A percentile compares a stretch with the other conserved stretches of the same genome.
Conservation (phyloP, 1,284 basidiomycete genomes). For the Clitocybe nebularis region DNA sequence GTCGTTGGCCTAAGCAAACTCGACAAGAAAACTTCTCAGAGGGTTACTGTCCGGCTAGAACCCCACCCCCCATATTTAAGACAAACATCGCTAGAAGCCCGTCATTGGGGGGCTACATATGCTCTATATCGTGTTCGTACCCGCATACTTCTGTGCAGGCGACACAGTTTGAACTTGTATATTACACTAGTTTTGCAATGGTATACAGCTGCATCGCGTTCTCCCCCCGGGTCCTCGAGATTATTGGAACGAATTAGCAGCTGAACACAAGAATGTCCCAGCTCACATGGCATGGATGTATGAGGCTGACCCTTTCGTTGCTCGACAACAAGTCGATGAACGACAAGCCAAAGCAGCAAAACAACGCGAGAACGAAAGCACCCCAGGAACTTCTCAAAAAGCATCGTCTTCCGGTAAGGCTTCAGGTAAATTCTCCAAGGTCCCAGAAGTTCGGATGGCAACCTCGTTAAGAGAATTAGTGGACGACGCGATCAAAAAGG, state of each 20-base stretch:
- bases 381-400: constrained; percentile 8
- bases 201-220: constrained; percentile 70
- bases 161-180: constrained; percentile 19
- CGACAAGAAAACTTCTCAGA: constrained; percentile 68
- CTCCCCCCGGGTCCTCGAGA: constrained; percentile 81
- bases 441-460: constrained; percentile 87
- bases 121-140: constrained; percentile 78
- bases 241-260: constrained; percentile 78
- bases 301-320: constrained; percentile 79
- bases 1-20: constrained; percentile 58
- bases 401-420: constrained; percentile 15
- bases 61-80: constrained; percentile 67
- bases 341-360: constrained; percentile 56
- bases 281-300: constrained; percentile 84
- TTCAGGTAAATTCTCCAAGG: constrained; percentile 56
- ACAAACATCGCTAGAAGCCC: constrained; percentile 68
- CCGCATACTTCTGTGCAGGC: constrained; percentile 11
- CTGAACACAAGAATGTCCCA: constrained; percentile 64
- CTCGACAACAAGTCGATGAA: constrained; percentile 61
- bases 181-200: constrained; percentile 67
- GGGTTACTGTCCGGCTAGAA: constrained; percentile 67
- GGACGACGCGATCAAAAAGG: constrained; percentile 81
- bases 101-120: constrained; percentile 86
- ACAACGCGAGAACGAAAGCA: constrained; percentile 32
- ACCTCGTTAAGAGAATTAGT: constrained; percentile 73